Conservation (phyloP, 257 asterid species). For the Solanum chaucha region DNA sequence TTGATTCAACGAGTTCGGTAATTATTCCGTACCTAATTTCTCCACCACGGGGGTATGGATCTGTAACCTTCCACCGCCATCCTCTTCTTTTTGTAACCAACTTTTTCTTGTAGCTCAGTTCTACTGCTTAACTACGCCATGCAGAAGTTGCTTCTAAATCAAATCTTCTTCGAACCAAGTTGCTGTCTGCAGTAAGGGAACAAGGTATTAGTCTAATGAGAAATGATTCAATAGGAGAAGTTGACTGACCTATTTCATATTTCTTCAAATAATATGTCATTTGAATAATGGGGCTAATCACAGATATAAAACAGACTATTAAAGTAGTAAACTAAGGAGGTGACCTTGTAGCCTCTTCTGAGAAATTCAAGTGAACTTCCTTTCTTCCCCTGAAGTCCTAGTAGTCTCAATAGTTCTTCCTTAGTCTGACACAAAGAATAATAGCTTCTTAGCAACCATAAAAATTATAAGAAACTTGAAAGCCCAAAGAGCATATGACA, state of each 20-base stretch:
- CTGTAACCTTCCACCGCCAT: neutral
- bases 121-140: conserved; percentile 66
- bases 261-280: neutral
- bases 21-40: neutral
- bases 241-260: neutral
- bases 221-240: neutral
- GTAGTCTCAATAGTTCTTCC: conserved; percentile 84
- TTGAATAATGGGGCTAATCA: neutral
- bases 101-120: neutral
- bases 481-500: neutral
- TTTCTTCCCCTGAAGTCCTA: conserved; percentile 76
- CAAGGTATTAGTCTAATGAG: neutral
- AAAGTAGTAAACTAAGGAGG: neutral
- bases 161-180: conserved; percentile 92
- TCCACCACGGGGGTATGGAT: neutral
- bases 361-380: conserved; percentile 98
- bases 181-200: conserved; percentile 34
- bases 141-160: conserved; percentile 64
- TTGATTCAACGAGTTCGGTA: neutral
- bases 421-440: conserved; percentile 45
- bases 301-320: neutral
- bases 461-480: neutral
- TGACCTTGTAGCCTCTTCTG: conserved; percentile 87
- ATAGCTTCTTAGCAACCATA: neutral
- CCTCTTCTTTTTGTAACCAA: neutral